A percentile compares a stretch with the other conserved stretches of the same genome.
Evolutionary conservation across 192 early-diverging fungal genomes (phyloP).

Genomic region (Podila epicladia): DNA sequence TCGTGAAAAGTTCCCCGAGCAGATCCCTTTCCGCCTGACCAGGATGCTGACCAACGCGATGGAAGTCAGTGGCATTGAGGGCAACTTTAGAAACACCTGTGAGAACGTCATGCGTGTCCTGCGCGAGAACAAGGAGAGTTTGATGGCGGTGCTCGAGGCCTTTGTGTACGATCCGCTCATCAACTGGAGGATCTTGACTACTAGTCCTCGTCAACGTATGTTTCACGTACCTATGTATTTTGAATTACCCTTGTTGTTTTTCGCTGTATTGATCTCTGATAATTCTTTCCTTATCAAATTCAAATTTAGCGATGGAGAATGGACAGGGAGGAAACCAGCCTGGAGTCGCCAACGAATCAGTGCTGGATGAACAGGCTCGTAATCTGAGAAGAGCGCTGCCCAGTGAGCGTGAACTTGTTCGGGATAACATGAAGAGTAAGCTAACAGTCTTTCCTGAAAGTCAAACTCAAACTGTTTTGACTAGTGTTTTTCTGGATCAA

Average conservation of each 20-base stretch:
- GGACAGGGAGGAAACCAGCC: slow-evolving; percentile 31
- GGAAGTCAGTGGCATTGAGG: slow-evolving; percentile 97
- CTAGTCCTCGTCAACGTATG: slow-evolving; percentile 57
- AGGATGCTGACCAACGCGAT: slow-evolving; percentile 98
- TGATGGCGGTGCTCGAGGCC: slow-evolving; percentile 98
- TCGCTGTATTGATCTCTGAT: not conserved
- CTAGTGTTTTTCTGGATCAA: too few relatives aligned
- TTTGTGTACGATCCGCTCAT: slow-evolving; percentile 98
- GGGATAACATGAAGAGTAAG: slow-evolving; percentile 56
- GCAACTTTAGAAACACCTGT: slow-evolving; percentile 94
- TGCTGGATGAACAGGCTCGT: slow-evolving; percentile 42
- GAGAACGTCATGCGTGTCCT: slow-evolving; percentile 96
- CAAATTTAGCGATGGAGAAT: slow-evolving; percentile 29
- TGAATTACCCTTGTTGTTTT: not conserved
- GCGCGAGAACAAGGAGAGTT: slow-evolving; percentile 92
- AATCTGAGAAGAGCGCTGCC: slow-evolving; percentile 35
- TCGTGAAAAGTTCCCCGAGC: slow-evolving; percentile 96
- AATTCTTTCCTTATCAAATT: too few relatives aligned
- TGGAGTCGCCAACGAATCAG: slow-evolving; percentile 17
- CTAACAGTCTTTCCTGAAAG: too few relatives aligned
- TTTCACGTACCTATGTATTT: not conserved
- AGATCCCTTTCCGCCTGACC: slow-evolving; percentile 98
- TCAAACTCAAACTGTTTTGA: too few relatives aligned
- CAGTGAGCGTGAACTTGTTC: slow-evolving; percentile 45
- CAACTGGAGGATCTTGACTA: slow-evolving; percentile 83